Base-by-base conservation (phyloP, 2,329 filamentous ascomycete genomes). In the Chrysoporthe puriensis region DNA sequence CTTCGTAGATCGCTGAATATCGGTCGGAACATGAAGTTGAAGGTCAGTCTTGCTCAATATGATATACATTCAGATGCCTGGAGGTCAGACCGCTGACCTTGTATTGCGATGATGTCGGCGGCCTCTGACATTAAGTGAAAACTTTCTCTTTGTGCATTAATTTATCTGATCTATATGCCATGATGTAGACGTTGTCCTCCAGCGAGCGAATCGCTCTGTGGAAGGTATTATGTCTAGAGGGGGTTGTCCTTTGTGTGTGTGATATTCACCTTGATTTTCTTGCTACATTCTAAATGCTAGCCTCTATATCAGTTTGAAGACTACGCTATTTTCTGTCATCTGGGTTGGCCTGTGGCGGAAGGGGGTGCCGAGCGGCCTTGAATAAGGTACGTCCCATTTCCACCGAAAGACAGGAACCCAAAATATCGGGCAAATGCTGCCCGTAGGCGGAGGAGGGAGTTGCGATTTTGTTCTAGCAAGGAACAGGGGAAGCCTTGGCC, bases 391-490 rank as follows among this genome's bases (percentile, higher is more conserved):
- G 7, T 34, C 0, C 13, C 4, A 54, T 11, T 54, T 54, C 13
- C 26, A 54, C 11, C 14, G 59, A 48, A 62, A 48, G 59, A 16
- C 8, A 36, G 18, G 16, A 18, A 44, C 7, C 18, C 26, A 63
- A 60, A 66, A 57, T 56, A 63, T 57, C 67, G 18, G 62, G 21
- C 21, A 32, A 26, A 54, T 42, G 72, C 69, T 71, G 71, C 64
- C 26, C 61, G 58, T 44, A n/a, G 9, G 43, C 59, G 60, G 18
- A 21, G 40, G 18, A 56, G 21, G 48, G 18, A 9, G 21, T 26
- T 46, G 3, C 13, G 14, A 26, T 48, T 14, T 52, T n/a, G 21
- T 4, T 43, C 14, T n/a, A 40, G 36, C 21, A 11, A 42, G n/a
- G 21, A 48, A 42, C 11, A 46, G 14, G 26, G 26, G 6, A 48